phyloP scores from a whole-genome alignment of 805 yeast species.

The Naumovozyma baii region DNA sequence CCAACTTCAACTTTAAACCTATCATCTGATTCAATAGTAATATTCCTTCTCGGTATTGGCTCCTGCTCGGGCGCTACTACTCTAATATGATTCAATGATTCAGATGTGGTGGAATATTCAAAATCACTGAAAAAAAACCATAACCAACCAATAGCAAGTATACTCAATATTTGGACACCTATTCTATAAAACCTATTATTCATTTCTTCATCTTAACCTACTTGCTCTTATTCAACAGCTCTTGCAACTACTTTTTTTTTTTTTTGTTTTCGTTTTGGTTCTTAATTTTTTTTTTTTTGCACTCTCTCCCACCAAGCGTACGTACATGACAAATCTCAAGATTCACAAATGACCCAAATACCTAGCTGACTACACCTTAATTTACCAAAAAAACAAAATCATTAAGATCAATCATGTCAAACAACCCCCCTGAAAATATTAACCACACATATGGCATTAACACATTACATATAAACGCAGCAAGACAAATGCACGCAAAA shows the following conservation, averaged over 20 bases:
- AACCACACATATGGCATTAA: slow-evolving; percentile 33
- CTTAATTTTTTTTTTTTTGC: too few relatives aligned
- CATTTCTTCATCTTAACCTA: too few relatives aligned
- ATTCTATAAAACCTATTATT: not conserved
- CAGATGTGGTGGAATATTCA: not conserved
- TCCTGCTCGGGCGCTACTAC: not conserved
- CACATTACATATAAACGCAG: slow-evolving; percentile 48
- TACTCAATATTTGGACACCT: not conserved
- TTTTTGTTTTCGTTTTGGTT: too few relatives aligned
- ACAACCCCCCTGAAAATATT: not conserved
- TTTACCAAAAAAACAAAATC: too few relatives aligned
- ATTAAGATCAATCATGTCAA: too few relatives aligned
- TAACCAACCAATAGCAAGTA: not conserved
- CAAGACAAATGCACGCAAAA: slow-evolving; percentile 49
- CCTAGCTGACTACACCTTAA: too few relatives aligned
- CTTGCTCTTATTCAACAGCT: too few relatives aligned
- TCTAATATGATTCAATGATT: not conserved
- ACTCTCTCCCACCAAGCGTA: too few relatives aligned
- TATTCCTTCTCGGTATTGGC: slow-evolving; percentile 1
- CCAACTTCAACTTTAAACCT: slow-evolving; percentile 61
- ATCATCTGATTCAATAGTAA: slow-evolving; percentile 1
- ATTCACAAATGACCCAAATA: too few relatives aligned
- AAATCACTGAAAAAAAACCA: not conserved
- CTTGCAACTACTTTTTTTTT: too few relatives aligned
- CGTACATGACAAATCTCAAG: too few relatives aligned